phyloP scores from a whole-genome alignment of 768 basidiomycete species.

The Rhodosporidiobolus odoratus region DNA sequence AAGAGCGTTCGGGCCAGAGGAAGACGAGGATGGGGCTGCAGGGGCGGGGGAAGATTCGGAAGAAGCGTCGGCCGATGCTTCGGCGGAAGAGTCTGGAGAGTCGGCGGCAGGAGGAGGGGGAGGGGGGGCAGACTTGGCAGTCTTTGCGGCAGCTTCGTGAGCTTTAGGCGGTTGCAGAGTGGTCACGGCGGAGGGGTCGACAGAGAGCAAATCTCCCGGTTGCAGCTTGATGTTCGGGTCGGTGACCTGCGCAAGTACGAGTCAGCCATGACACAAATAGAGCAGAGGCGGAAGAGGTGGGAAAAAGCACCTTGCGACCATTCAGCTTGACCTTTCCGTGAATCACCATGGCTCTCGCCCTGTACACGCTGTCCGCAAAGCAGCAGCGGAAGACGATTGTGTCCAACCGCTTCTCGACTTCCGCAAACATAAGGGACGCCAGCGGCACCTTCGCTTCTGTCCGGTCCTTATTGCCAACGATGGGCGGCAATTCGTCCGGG shows the following conservation, averaged over 20 bases:
- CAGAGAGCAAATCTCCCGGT: constrained; percentile 89
- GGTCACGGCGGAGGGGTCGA: constrained; percentile 71
- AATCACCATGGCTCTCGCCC: constrained; percentile 76
- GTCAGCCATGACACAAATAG: background rate
- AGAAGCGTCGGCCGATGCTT: no score
- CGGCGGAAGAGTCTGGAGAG: constrained; percentile 12
- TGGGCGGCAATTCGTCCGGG: constrained; percentile 67
- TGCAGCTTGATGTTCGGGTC: constrained; percentile 81
- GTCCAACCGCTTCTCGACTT: constrained; percentile 91
- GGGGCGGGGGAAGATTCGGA: constrained; percentile 23
- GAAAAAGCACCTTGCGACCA: constrained; percentile 64
- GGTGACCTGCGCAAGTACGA: constrained; percentile 56
- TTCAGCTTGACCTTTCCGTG: constrained; percentile 84
- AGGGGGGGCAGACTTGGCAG: background rate
- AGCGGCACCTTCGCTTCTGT: constrained; percentile 65
- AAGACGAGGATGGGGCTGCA: constrained; percentile 4
- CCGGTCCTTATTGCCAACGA: constrained; percentile 52
- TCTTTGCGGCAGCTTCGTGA: background rate
- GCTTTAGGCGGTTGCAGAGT: constrained; percentile 28
- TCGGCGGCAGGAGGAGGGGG: background rate
- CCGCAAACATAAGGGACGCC: constrained; percentile 87
- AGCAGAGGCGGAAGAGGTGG: constrained; percentile 21
- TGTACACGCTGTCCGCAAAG: constrained; percentile 80
- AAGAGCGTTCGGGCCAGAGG: constrained; percentile 16
- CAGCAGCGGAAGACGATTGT: constrained; percentile 84